These are phyloP conservation scores for Rhynchospora pubera DNA, from an alignment of 176 grass and related monocot genomes.

Conservation along the genomic window DNA sequence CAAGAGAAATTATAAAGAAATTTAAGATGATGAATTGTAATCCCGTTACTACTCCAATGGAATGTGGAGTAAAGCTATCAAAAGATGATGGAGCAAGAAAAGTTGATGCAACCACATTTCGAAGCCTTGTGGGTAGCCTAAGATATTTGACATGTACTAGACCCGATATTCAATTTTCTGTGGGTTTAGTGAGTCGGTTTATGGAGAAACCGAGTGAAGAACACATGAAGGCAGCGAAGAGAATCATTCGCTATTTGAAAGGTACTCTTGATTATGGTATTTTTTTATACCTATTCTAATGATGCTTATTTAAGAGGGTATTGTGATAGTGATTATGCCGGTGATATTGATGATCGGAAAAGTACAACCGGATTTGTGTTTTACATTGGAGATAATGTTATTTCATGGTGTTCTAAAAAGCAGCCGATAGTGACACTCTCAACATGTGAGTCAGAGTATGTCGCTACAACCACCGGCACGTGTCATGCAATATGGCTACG, in stretches of 20 bases:
- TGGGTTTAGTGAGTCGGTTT: not conserved
- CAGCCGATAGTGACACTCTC: not conserved
- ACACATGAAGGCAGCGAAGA: not conserved
- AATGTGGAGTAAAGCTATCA: not conserved
- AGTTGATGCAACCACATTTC: not conserved
- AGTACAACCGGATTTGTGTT: not conserved
- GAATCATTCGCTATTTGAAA: no score
- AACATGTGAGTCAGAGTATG: not conserved
- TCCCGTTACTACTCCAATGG: not conserved
- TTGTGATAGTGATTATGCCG: not conserved
- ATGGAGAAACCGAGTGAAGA: not conserved
- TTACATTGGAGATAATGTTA: not conserved
- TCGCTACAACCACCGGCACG: not conserved
- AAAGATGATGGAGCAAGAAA: not conserved
- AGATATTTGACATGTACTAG: not conserved
- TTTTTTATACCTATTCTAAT: not conserved
- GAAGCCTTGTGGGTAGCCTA: not conserved
- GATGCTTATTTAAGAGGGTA: not conserved
- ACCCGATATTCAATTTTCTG: no score
- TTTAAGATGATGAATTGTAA: slow-evolving; percentile 12
- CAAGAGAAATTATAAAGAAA: not conserved
- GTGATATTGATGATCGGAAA: no score
- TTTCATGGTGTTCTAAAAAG: no score
- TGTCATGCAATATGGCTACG: no score
- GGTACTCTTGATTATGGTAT: not conserved